Base-by-base conservation (phyloP, 768 basidiomycete species). In the Leucocoprinus leucothites region DNA sequence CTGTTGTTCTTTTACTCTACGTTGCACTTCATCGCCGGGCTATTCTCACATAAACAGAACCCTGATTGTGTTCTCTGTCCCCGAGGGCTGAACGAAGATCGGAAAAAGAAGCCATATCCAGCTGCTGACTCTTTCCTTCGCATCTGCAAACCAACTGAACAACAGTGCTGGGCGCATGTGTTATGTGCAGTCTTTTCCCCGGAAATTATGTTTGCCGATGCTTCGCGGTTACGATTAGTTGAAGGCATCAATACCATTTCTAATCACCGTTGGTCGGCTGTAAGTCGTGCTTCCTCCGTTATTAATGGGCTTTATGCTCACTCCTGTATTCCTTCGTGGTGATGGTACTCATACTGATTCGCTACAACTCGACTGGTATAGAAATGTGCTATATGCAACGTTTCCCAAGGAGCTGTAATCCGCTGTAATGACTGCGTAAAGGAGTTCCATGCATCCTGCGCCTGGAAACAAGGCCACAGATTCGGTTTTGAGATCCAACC, bases 401-500 rank as follows among this genome's bases (percentile, higher is more conserved):
- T 82, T 54, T 66, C 70, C 7, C 82, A 85, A 31, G 96, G 96
- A 6, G 91, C 91, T 2, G 87, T 89, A 38, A 76, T 95, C 25
- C 82, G 84, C 41, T 99, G 97, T 72, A 80, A 74, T 40, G 93
- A 94, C 63, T 98, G 97, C 66, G 69, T 72, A 14, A 82, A 78
- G 49, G 84, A 89, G 60, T 94, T 87, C 67, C 97, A 99, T 67
- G 77, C 86, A 7, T 86, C 91, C 0, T 99, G 97, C 67, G 97
- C 93, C 18, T 98, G 92, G 91, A 81, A 78, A 51, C 75, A 84
- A 38, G 88, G 88, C 0, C 84, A 88, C 72, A 87, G 78, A 60
- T 94, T 98, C 61, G 94, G 92, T 25, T 97, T 99, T 69, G 95
- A 98, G 72, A 82, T 98, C 38, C 87, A 88, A 63, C 80, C 87